Evolutionary conservation across 139 green algal species (phyloP), one percentile per base, ranked within the genome.

Genomic region (Chlorella sp.): DNA sequence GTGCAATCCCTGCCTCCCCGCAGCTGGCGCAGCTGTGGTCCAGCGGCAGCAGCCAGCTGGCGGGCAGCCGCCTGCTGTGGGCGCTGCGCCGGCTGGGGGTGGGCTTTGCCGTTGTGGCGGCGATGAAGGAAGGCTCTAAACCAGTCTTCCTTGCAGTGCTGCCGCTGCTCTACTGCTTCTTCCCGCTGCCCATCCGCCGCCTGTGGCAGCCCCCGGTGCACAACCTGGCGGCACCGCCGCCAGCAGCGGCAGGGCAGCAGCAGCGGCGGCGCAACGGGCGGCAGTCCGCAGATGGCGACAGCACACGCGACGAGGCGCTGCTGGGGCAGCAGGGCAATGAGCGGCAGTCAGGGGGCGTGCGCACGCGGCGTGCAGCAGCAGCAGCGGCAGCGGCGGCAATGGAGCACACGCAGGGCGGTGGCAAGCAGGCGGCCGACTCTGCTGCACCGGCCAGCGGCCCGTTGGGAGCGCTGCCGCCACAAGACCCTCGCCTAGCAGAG

Each of bases 161-260:
- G 62, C 89, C 88, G 34, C 40, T 80, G 5, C 32, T 88, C 36
- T 92, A 92, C 60, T 30, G 56, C 30, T 56, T 84, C 38, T 84
- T 92, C 13, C 89, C 89, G 17, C 28, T 88, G 26, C 7, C 40
- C 36, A n/a, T 92, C 34, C 88, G 89, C 56, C 67, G 44, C 24
- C 65, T 90, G 34, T 92, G 88, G 89, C 89, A 92, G 77, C 89
- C 89, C 2, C 89, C 89, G 30, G 41, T 92, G 32, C 85, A 90
- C 64, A 76, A 84, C 28, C 56, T 86, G 17, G 76, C 32, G 19
- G 14, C 43, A 72, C 13, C 76, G 34, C 26, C 48, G 56, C 11
- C 34, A 38, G 38, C 51, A 73, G 74, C 76, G 58, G 56, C 76
- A 56, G 54, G n/a, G 38, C 36, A 67, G 51, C 51, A 60, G 73